These are phyloP conservation scores for Babesia sp. DNA, from an alignment of 169 alveolate species.

Conservation along the genomic window DNA sequence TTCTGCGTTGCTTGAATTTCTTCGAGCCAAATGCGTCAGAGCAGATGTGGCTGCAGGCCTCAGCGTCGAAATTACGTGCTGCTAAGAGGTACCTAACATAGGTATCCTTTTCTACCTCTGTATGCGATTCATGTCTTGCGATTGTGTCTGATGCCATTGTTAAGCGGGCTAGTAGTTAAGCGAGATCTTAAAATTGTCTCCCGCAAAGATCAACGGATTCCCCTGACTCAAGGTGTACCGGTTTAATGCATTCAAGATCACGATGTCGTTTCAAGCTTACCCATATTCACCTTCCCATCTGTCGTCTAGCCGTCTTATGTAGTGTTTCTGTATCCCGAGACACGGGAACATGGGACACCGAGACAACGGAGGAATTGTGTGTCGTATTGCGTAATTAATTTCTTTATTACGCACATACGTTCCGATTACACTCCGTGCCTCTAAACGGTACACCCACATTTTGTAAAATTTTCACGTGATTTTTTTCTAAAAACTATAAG, in stretches of 20 bases:
- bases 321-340: neutral
- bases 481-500: too few species aligned
- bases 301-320: neutral
- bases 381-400: neutral
- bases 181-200: neutral
- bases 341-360: neutral
- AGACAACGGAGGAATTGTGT: neutral
- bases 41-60: slow-evolving; percentile 13
- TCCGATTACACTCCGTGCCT: too few species aligned
- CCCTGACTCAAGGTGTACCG: slow-evolving; percentile 31
- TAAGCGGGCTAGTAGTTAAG: slow-evolving; percentile 2
- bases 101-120: neutral
- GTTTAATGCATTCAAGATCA: neutral
- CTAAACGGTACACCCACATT: too few species aligned
- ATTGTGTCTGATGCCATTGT: neutral
- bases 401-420: neutral
- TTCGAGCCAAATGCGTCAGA: slow-evolving; percentile 5
- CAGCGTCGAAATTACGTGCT: slow-evolving; percentile 42
- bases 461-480: too few species aligned
- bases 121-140: slow-evolving; percentile 11
- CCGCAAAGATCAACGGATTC: neutral
- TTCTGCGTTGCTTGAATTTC: slow-evolving; percentile 11
- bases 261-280: neutral
- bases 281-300: neutral
- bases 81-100: slow-evolving; percentile 3